Conservation (phyloP, 345 rosid genomes). For the Clausena lansium region DNA sequence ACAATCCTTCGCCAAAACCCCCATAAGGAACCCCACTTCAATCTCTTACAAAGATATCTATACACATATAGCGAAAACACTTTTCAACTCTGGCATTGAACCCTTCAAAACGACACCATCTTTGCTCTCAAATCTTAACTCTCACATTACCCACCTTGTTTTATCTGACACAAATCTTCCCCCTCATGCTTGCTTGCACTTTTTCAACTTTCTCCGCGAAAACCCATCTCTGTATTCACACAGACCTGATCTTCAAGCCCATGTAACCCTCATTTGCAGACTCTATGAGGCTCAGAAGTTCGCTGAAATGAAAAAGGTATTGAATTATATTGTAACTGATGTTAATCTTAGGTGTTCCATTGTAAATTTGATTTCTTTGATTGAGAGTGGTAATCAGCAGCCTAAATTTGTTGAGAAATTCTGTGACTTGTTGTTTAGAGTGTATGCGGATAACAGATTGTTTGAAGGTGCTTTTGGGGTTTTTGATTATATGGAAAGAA, state of each 20-base stretch:
- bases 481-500: slow-evolving; percentile 55
- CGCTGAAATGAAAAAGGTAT: slow-evolving; percentile 42
- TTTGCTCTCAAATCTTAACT: slow-evolving; percentile 45
- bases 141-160: slow-evolving; percentile 44
- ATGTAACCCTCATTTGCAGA: slow-evolving; percentile 41
- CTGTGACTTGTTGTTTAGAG: slow-evolving; percentile 65
- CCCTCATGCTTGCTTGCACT: slow-evolving; percentile 46
- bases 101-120: slow-evolving; percentile 37
- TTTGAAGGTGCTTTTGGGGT: slow-evolving; percentile 53
- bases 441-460: slow-evolving; percentile 60
- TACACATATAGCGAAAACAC: slow-evolving; percentile 22
- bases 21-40: slow-evolving; percentile 13
- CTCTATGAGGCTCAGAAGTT: slow-evolving; percentile 47
- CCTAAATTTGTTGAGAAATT: slow-evolving; percentile 42
- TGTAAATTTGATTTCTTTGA: slow-evolving; percentile 34
- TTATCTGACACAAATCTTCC: slow-evolving; percentile 51
- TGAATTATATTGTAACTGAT: slow-evolving; percentile 41
- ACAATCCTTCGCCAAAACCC: slow-evolving; percentile 18
- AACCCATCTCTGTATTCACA: slow-evolving; percentile 29
- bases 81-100: slow-evolving; percentile 32
- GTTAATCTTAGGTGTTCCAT: slow-evolving; percentile 34
- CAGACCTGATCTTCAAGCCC: slow-evolving; percentile 53
- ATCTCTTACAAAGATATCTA: slow-evolving; percentile 26
- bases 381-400: slow-evolving; percentile 24
- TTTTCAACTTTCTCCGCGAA: slow-evolving; percentile 51